A percentile compares a stretch with the other conserved stretches of the same genome.
phyloP scores from a whole-genome alignment of 2,329 filamentous ascomycete genomes.

The Colletotrichum trifolii region DNA sequence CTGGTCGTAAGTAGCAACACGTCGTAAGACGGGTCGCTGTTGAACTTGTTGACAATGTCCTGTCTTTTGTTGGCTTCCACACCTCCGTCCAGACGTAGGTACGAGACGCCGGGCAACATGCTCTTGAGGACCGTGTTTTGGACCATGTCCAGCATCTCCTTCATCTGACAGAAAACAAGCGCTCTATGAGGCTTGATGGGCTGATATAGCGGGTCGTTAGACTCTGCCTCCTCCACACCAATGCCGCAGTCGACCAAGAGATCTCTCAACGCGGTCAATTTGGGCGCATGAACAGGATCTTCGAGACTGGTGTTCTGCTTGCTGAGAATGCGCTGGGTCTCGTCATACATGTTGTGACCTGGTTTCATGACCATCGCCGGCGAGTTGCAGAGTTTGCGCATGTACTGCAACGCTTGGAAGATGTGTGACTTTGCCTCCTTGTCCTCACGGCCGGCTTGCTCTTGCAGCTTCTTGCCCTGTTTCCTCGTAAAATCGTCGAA shows the following conservation, averaged over 20 bases:
- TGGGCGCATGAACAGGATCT: constrained; percentile 89
- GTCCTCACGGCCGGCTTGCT: constrained; percentile 85
- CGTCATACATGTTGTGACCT: constrained; percentile 88
- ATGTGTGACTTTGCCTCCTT: constrained; percentile 98
- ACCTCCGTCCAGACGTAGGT: constrained; percentile 90
- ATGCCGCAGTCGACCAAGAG: constrained; percentile 99
- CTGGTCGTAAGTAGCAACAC: constrained; percentile 93
- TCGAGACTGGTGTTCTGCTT: constrained; percentile 84
- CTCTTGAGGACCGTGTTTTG: constrained; percentile 92
- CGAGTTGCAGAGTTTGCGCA: constrained; percentile 99
- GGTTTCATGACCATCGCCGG: constrained; percentile 97
- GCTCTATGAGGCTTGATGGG: constrained; percentile 97
- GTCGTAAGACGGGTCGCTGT: constrained; percentile 96
- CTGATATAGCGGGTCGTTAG: constrained; percentile 71
- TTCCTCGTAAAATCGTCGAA: constrained; percentile 98
- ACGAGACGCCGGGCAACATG: constrained; percentile 92
- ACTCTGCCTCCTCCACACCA: constrained; percentile 76
- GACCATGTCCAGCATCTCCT: constrained; percentile 99
- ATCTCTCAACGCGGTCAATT: constrained; percentile 89
- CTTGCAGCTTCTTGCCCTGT: constrained; percentile 87
- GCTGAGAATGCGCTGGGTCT: constrained; percentile 83
- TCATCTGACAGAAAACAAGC: constrained; percentile 99
- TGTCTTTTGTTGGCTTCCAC: constrained; percentile 95
- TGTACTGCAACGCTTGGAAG: constrained; percentile 98
- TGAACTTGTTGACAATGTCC: constrained; percentile 99